Evolutionary conservation across 1,284 basidiomycete genomes (phyloP), one percentile per base, ranked within the genome.

Genomic region (Blastosporella zonata): DNA sequence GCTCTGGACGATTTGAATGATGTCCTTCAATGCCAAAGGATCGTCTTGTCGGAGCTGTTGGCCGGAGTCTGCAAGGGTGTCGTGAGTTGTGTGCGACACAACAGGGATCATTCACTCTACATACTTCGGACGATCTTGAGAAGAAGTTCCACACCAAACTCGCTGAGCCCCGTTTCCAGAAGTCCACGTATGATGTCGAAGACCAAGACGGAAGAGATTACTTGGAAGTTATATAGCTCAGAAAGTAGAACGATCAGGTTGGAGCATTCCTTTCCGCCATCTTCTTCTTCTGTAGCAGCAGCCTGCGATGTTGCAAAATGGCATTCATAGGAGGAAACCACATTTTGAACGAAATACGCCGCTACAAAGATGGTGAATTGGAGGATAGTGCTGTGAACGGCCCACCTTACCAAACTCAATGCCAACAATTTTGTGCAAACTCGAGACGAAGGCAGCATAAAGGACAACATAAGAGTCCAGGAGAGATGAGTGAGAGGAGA

Each of bases 151-250:
- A 97, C 88, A 40, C 84, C 79, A 43, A 87, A 79, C 66, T 97
- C 95, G 0, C 76, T 75, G 49, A 94, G 65, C 6, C 79, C 71
- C 22, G 72, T 72, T 4, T 81, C 73, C 39, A 99, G 74, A 49
- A 98, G 78, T 6, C 79, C 76, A 2, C 90, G 84, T 55, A 99
- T 86, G 42, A 98, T 66, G 63, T 98, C 96, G 67, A 95, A 98
- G 36, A 98, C 72, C 15, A 99, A 75, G 3, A 88, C 75, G 51
- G 86, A 91, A 1, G 92, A 93, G 38, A 98, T 79, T 20, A 98
- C 90, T 66, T 93, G 90, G 61, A 97, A 91, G 65, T 98, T 98
- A 74, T 98, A 98, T 29, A 99, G 71, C 63, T 98, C 93, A 2
- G 93, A 90, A 18, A 97, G 72, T 7, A 99, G 77, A 0, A 92